phyloP scores from a whole-genome alignment of 2,329 filamentous ascomycete species.

The Colletotrichum liaoningense region DNA sequence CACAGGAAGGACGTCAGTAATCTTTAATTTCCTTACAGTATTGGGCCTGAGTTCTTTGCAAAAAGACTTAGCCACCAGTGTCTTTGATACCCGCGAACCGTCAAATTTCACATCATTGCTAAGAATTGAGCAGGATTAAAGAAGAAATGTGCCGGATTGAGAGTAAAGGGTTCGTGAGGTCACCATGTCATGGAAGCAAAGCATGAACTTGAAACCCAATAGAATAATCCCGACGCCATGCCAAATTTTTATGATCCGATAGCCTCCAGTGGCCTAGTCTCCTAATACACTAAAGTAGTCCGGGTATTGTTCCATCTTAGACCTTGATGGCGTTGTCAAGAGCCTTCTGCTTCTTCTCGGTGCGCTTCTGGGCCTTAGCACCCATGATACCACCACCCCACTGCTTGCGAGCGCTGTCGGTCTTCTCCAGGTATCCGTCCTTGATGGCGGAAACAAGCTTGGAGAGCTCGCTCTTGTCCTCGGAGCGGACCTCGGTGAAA shows the following conservation, averaged over 20 bases:
- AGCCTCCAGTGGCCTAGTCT: slow-evolving; percentile 35
- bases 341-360: slow-evolving; percentile 92
- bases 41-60: not conserved
- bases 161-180: not conserved
- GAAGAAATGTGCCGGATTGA: not conserved
- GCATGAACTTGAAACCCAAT: slow-evolving; percentile 29
- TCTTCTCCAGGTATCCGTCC: slow-evolving; percentile 97
- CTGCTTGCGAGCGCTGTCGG: slow-evolving; percentile 89
- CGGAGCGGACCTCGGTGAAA: slow-evolving; percentile 93
- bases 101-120: not conserved
- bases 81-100: not conserved
- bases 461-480: slow-evolving; percentile 98
- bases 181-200: not conserved
- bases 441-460: slow-evolving; percentile 97
- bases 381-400: slow-evolving; percentile 99
- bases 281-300: slow-evolving; percentile 36
- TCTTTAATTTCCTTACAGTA: not conserved
- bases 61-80: not conserved
- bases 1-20: too few relatives aligned
- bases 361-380: slow-evolving; percentile 85
- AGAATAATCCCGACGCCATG: slow-evolving; percentile 36
- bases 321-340: slow-evolving; percentile 97
- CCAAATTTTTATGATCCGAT: slow-evolving; percentile 35
- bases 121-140: not conserved
- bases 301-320: slow-evolving; percentile 66